Percentiles rank a stretch among this genome's conserved stretches.
These are phyloP conservation scores for Leishmania turanica DNA, from an alignment of 208 protist genomes.

Conservation along the genomic window DNA sequence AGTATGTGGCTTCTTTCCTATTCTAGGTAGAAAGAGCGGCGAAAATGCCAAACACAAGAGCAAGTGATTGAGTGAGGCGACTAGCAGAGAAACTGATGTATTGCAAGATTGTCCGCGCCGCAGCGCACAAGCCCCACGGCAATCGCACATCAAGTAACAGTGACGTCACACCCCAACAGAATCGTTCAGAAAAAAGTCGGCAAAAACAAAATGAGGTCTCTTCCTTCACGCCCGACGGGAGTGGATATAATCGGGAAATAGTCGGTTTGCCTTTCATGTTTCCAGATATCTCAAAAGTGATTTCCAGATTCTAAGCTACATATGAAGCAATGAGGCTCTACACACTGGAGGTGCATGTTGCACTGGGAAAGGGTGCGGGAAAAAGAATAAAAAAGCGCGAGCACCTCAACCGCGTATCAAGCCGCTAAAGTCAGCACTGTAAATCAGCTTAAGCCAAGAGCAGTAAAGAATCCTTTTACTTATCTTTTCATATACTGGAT, in stretches of 20 bases:
- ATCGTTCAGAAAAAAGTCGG: neutral
- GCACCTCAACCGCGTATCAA: neutral
- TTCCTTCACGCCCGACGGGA: neutral
- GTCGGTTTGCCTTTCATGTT: neutral
- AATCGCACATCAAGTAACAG: neutral
- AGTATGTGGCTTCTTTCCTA: neutral
- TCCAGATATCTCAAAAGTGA: neutral
- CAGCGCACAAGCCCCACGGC: neutral
- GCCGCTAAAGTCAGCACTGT: neutral
- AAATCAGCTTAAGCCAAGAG: neutral
- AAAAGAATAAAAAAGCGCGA: neutral
- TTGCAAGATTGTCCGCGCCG: neutral
- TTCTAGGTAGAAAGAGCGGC: neutral
- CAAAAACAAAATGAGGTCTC: neutral
- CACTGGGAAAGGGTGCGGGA: neutral
- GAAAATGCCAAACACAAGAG: neutral
- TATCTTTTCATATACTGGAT: neutral
- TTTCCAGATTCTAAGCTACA: neutral
- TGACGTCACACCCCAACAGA: neutral
- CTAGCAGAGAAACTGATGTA: neutral
- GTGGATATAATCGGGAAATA: neutral
- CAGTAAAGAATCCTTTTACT: neutral
- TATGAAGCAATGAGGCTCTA: neutral
- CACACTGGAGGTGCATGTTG: neutral
- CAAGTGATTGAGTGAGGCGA: neutral